Evolutionary conservation across 352 stramenopile species (phyloP).

Genomic region (Plasmopara viticola): DNA sequence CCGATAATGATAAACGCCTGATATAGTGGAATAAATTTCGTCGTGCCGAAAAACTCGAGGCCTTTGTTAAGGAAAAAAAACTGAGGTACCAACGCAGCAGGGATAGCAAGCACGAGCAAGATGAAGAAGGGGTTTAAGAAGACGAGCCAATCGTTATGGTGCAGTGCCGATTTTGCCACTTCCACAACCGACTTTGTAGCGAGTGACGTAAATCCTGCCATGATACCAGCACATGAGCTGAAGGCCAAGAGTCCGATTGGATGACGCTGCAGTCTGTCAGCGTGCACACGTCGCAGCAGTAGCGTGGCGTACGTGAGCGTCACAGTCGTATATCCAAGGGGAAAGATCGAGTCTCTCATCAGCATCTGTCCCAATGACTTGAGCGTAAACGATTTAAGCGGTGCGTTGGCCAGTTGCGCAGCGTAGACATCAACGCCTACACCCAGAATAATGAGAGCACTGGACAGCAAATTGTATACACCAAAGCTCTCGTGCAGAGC

Average conservation of each 20-base stretch:
- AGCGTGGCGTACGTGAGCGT: slow-evolving; percentile 42
- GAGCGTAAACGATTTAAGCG: slow-evolving; percentile 52
- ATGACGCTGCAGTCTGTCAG: slow-evolving; percentile 42
- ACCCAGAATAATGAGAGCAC: slow-evolving; percentile 53
- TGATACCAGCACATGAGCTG: slow-evolving; percentile 65
- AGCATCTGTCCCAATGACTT: slow-evolving; percentile 39
- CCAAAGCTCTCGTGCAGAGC: slow-evolving; percentile 52
- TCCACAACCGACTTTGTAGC: slow-evolving; percentile 71
- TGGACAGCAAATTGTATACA: slow-evolving; percentile 47
- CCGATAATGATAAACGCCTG: too few species aligned
- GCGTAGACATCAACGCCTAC: slow-evolving; percentile 60
- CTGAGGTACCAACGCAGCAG: slow-evolving; percentile 53
- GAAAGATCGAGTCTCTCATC: slow-evolving; percentile 51
- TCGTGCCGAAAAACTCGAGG: slow-evolving; percentile 10
- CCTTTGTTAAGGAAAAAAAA: slow-evolving; percentile 78
- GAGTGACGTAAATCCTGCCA: slow-evolving; percentile 71
- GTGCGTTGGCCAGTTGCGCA: slow-evolving; percentile 37
- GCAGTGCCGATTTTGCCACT: slow-evolving; percentile 46
- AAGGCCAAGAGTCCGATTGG: slow-evolving; percentile 57
- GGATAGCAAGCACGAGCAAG: slow-evolving; percentile 50
- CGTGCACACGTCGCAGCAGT: slow-evolving; percentile 50
- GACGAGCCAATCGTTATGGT: slow-evolving; percentile 31
- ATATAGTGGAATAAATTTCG: too few species aligned
- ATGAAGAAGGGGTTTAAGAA: slow-evolving; percentile 68
- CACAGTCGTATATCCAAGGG: slow-evolving; percentile 42